These are phyloP conservation scores for Coemansia sp. DNA, from an alignment of 192 early-diverging fungal genomes.

Conservation along the genomic window DNA sequence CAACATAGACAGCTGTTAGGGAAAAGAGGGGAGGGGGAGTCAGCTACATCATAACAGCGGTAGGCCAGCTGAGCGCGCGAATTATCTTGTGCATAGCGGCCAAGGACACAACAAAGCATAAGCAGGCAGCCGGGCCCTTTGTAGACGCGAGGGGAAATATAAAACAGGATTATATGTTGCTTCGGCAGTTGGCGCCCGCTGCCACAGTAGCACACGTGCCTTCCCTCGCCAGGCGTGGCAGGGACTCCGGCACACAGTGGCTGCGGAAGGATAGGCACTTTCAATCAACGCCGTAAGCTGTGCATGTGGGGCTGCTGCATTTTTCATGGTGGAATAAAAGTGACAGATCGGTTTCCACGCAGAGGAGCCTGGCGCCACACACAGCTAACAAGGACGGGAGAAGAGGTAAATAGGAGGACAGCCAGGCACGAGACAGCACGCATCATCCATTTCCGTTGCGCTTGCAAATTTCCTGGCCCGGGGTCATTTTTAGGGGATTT, in stretches of 20 bases:
- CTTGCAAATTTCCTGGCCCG: neutral
- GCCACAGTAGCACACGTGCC: neutral
- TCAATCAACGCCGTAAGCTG: neutral
- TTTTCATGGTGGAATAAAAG: neutral
- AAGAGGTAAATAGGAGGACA: neutral
- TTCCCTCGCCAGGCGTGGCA: neutral
- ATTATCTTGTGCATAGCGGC: conserved; percentile 17
- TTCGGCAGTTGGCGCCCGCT: neutral
- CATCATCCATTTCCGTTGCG: neutral
- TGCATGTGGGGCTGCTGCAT: neutral
- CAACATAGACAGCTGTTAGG: neutral
- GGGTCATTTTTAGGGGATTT: neutral
- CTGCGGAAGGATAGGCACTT: neutral
- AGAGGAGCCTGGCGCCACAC: neutral
- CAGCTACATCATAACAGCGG: neutral
- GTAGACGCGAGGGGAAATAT: neutral
- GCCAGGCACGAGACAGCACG: neutral
- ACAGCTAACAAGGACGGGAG: neutral
- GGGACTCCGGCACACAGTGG: neutral
- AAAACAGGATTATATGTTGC: neutral
- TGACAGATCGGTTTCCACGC: neutral
- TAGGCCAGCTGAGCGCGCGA: conserved; percentile 5
- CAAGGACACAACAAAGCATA: neutral
- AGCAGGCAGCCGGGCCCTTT: neutral
- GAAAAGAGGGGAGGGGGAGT: neutral